phyloP scores from a whole-genome alignment of 2,329 filamentous ascomycete species.

The Diplodia sapinea region DNA sequence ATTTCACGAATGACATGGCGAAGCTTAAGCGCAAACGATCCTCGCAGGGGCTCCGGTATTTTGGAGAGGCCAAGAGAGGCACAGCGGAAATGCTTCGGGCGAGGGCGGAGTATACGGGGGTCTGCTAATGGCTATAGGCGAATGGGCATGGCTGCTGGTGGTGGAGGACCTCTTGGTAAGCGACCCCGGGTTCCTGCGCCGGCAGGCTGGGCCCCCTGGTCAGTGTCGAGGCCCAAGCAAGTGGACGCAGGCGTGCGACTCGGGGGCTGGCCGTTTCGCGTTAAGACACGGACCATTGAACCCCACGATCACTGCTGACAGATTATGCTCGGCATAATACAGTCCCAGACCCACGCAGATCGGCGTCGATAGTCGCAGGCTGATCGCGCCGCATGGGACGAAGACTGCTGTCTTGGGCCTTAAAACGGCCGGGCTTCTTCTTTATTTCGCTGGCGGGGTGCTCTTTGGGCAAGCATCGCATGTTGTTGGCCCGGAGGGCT shows the following conservation, averaged over 20 bases:
- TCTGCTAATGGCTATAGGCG: constrained; percentile 1
- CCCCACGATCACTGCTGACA: constrained; percentile 14
- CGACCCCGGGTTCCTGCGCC: constrained; percentile 29
- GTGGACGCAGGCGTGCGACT: constrained; percentile 1
- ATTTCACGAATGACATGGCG: not conserved
- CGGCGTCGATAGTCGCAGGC: constrained; percentile 23
- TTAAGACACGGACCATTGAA: constrained; percentile 21
- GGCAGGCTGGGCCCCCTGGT: not conserved
- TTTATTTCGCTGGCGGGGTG: not conserved
- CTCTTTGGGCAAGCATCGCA: not conserved
- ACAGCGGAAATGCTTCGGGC: constrained; percentile 17
- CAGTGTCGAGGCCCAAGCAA: not conserved
- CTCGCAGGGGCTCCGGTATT: constrained; percentile 10
- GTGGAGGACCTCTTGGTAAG: not conserved
- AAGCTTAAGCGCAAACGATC: constrained; percentile 13
- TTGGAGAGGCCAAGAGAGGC: constrained; percentile 13
- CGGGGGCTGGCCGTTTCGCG: constrained; percentile 23
- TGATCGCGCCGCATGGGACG: constrained; percentile 6
- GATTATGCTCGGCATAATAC: constrained; percentile 20
- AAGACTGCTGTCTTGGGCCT: constrained; percentile 12
- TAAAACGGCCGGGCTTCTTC: not conserved
- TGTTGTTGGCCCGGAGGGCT: not conserved
- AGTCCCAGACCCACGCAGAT: constrained; percentile 21
- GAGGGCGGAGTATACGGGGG: not conserved
- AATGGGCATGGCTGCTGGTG: not conserved